Evolutionary conservation across 257 asterid species (phyloP).

Genomic region (Anisodus tanguticus): DNA sequence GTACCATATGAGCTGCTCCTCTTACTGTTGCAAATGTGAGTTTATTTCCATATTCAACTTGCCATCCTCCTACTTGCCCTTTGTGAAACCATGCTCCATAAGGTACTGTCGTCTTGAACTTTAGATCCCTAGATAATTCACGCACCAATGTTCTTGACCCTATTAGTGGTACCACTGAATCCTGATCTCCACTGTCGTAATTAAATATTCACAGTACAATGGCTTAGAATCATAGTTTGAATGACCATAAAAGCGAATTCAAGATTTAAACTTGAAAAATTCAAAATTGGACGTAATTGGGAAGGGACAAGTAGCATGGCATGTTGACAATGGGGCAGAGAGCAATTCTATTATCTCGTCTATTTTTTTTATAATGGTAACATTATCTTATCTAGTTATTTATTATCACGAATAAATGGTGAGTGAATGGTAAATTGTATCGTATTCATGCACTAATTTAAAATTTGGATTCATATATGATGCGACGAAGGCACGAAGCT

Average conservation of each 20-base stretch:
- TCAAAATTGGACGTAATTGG: no score
- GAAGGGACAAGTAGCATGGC: background rate
- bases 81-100: constrained; percentile 69
- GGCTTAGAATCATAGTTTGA: background rate
- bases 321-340: background rate
- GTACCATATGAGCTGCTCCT: constrained; percentile 91
- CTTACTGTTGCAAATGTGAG: constrained; percentile 80
- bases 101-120: constrained; percentile 52
- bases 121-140: constrained; percentile 57
- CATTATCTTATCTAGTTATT: background rate
- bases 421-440: no score
- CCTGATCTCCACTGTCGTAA: constrained; percentile 78
- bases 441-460: no score
- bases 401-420: background rate
- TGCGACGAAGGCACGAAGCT: no score
- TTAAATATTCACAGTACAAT: no score
- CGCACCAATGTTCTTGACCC: constrained; percentile 64
- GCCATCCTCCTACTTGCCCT: constrained; percentile 74
- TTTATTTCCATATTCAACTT: constrained; percentile 58
- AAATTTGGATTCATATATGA: no score
- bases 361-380: no score
- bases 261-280: background rate
- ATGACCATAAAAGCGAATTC: background rate
- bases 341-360: no score
- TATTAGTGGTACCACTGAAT: constrained; percentile 73